phyloP scores from a whole-genome alignment of 768 basidiomycete genomes.

The Neoboletus magnificus region DNA sequence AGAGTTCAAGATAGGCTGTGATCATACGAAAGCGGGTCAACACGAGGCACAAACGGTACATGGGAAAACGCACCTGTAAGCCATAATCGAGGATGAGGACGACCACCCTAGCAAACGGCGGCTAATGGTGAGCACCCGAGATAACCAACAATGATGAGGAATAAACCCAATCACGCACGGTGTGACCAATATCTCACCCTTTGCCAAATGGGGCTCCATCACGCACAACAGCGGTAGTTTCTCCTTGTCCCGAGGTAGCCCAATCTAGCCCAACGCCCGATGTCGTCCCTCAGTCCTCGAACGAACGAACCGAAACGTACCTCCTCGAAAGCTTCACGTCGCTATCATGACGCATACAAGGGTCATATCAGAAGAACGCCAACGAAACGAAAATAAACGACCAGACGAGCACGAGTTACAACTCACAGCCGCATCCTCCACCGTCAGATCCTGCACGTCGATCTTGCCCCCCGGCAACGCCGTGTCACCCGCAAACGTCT shows the following conservation, averaged over 20 bases:
- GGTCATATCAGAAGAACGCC: neutral
- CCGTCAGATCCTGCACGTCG: constrained; percentile 60
- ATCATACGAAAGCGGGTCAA: neutral
- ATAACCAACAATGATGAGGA: neutral
- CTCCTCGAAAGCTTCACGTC: constrained; percentile 90
- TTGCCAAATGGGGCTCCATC: constrained; percentile 75
- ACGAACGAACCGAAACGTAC: constrained; percentile 35
- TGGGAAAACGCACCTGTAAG: constrained; percentile 47
- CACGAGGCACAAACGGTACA: neutral
- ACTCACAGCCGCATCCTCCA: constrained; percentile 77
- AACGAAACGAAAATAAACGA: neutral
- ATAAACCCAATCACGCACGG: constrained; percentile 56
- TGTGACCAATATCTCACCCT: constrained; percentile 70
- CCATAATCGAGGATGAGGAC: constrained; percentile 80
- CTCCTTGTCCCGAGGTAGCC: constrained; percentile 66
- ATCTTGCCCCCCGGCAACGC: constrained; percentile 84
- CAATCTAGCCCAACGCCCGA: constrained; percentile 62
- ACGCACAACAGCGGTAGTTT: constrained; percentile 76
- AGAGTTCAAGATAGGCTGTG: constrained; percentile 73
- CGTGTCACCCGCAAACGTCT: constrained; percentile 84
- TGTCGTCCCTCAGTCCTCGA: neutral
- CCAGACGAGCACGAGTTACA: neutral
- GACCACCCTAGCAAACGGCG: constrained; percentile 56
- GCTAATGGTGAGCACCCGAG: neutral
- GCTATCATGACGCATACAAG: constrained; percentile 35